Conservation (phyloP, 2,329 filamentous ascomycete genomes). For the Fusarium nurragi region DNA sequence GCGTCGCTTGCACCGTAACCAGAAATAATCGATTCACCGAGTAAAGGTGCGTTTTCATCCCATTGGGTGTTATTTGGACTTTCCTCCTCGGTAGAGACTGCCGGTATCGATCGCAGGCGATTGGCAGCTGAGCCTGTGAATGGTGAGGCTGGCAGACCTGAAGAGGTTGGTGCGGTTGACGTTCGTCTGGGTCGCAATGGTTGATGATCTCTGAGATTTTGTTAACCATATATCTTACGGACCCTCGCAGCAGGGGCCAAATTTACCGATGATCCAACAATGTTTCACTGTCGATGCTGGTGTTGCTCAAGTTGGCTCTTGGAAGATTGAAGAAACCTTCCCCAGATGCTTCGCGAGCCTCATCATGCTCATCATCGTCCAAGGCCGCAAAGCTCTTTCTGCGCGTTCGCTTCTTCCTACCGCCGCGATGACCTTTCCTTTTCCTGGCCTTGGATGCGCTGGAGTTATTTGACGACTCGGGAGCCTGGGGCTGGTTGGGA, state of each 20-base stretch:
- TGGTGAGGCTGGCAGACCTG: constrained; percentile 48
- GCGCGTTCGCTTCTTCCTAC: constrained; percentile 79
- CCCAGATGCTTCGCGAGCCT: constrained; percentile 47
- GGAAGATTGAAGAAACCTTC: constrained; percentile 61
- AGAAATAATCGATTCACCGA: constrained; percentile 53
- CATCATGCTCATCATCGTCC: constrained; percentile 62
- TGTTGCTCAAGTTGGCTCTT: constrained; percentile 74
- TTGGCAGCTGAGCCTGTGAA: constrained; percentile 44
- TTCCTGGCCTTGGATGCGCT: constrained; percentile 60
- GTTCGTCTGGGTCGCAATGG: constrained; percentile 71
- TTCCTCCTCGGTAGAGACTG: constrained; percentile 57
- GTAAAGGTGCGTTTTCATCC: constrained; percentile 65
- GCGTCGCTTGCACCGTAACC: constrained; percentile 58
- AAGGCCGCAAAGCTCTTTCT: constrained; percentile 82
- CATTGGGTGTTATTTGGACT: constrained; percentile 55
- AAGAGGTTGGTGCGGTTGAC: constrained; percentile 56
- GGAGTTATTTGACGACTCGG: constrained; percentile 32
- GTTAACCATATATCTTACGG: neutral
- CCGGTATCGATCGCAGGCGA: constrained; percentile 50
- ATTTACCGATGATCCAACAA: constrained; percentile 84
- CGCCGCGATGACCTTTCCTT: constrained; percentile 75
- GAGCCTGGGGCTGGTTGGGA: constrained; percentile 17
- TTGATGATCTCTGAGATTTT: constrained; percentile 61
- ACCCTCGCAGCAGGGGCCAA: neutral
- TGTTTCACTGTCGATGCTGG: constrained; percentile 88